Conservation (phyloP, 768 basidiomycete species). For the Calocybe gangraenosa region DNA sequence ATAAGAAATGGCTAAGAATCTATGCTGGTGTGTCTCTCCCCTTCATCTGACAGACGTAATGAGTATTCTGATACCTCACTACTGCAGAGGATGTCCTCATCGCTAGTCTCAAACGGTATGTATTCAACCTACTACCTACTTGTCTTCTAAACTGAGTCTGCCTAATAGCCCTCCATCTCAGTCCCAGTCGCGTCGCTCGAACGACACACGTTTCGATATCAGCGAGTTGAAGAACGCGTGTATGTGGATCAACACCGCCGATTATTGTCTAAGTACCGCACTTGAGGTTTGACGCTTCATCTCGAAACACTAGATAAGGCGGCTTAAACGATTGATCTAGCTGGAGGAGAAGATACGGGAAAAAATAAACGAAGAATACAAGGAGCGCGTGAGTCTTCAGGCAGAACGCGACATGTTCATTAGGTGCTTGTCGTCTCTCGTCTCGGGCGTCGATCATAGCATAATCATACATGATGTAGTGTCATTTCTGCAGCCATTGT, state of each 20-base stretch:
- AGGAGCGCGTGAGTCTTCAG: conserved; percentile 79
- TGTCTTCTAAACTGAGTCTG: conserved; percentile 8
- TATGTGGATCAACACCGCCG: conserved; percentile 93
- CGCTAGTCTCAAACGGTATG: conserved; percentile 66
- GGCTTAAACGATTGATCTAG: conserved; percentile 33
- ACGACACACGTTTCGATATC: conserved; percentile 74
- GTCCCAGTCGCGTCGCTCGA: conserved; percentile 58
- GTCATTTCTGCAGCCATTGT: conserved; percentile 82
- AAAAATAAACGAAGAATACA: conserved; percentile 72
- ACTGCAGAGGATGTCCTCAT: conserved; percentile 80
- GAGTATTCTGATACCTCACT: conserved; percentile 9
- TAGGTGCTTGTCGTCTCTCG: conserved; percentile 44
- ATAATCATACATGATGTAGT: conserved; percentile 33
- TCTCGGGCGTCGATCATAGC: background rate
- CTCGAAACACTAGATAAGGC: background rate
- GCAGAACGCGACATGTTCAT: conserved; percentile 86
- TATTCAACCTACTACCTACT: background rate
- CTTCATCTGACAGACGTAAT: background rate
- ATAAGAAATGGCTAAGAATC: conserved; percentile 91
- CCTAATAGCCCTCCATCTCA: conserved; percentile 31
- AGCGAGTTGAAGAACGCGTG: conserved; percentile 78
- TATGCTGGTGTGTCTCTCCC: conserved; percentile 68
- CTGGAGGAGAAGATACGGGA: conserved; percentile 89
- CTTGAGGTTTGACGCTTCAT: conserved; percentile 52
- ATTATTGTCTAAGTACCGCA: conserved; percentile 93